Evolutionary conservation across 768 basidiomycete genomes (phyloP), one percentile per base, ranked within the genome.

Genomic region (Leccinum subtestaceum): DNA sequence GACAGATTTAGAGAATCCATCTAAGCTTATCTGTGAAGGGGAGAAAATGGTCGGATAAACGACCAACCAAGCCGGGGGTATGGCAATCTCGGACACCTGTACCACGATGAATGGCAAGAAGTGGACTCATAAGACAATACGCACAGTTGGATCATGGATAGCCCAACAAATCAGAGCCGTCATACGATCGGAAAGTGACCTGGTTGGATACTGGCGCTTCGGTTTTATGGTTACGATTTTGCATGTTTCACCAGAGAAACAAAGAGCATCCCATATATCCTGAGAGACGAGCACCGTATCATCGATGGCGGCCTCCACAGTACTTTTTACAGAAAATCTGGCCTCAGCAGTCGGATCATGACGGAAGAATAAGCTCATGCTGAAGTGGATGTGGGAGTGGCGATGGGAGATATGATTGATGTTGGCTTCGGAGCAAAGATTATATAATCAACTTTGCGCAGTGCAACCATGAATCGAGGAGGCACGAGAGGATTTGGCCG

Each of bases 401-500:
- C 47, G 13, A 23, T 48, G 47, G 25, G 23, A 13, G 23, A 48
- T 25, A 27, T 21, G 19, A 43, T 5, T 43, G 23, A 9, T 2
- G 13, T 47, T 25, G 11, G 1, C 25, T 12, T 12, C 2, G 46
- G 46, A 19, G 21, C 23, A 48, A 23, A 15, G 57, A 65, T 70
- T 69, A 72, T n/a, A 58, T 74, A 69, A 72, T 61, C 53, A 50
- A 5, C 21, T 10, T 31, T 57, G 25, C 31, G 10, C 21, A 54
- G 23, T 9, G 10, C 17, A 19, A 60, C 49, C 67, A 84, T 85
- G 82, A 80, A 68, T 72, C 79, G 87, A 61, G 83, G 85, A 60
- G 74, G 78, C 55, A 59, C 67, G 60, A 75, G 86, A 77, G 83
- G 84, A 60, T 81, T 78, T 67, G 73, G 79, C 60, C 77, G 87